Percentiles rank a stretch among this genome's conserved stretches.
Evolutionary conservation across 805 yeast species (phyloP).

Genomic region (Cyberlindnera xylosilytica): DNA sequence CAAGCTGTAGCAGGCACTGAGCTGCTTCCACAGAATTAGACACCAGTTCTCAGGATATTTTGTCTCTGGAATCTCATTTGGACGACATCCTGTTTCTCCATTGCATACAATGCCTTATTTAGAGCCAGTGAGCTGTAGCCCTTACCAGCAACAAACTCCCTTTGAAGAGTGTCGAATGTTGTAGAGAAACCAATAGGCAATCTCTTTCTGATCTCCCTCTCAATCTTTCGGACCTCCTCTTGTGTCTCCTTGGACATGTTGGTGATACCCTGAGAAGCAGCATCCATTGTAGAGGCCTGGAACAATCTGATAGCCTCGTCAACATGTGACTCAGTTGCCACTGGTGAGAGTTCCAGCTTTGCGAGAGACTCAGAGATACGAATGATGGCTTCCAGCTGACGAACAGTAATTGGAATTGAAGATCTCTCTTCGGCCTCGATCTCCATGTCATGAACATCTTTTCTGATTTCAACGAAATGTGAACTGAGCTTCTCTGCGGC

Average conservation of each 20-base stretch:
- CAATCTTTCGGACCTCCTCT: slow-evolving; percentile 74
- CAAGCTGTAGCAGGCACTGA: too few relatives aligned
- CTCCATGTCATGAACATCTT: slow-evolving; percentile 78
- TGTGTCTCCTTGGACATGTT: slow-evolving; percentile 55
- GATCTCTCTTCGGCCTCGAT: slow-evolving; percentile 81
- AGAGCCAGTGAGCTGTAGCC: slow-evolving; percentile 66
- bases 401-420: slow-evolving; percentile 93
- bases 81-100: slow-evolving; percentile 86
- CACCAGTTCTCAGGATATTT: slow-evolving; percentile 56
- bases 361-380: slow-evolving; percentile 95
- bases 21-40: too few relatives aligned
- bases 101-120: slow-evolving; percentile 74
- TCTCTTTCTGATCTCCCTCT: slow-evolving; percentile 81
- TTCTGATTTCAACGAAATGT: slow-evolving; percentile 88
- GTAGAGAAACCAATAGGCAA: slow-evolving; percentile 97
- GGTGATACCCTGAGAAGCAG: slow-evolving; percentile 55
- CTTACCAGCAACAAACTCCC: slow-evolving; percentile 73
- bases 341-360: slow-evolving; percentile 74
- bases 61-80: slow-evolving; percentile 86
- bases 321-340: slow-evolving; percentile 86
- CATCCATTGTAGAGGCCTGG: slow-evolving; percentile 97
- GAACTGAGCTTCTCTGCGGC: slow-evolving; percentile 90
- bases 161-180: slow-evolving; percentile 74
- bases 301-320: slow-evolving; percentile 93
- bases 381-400: slow-evolving; percentile 96